A percentile compares a stretch with the other conserved stretches of the same genome.
These are phyloP conservation scores for Globisporangium lucens DNA, from an alignment of 352 stramenopile species.

Conservation along the genomic window DNA sequence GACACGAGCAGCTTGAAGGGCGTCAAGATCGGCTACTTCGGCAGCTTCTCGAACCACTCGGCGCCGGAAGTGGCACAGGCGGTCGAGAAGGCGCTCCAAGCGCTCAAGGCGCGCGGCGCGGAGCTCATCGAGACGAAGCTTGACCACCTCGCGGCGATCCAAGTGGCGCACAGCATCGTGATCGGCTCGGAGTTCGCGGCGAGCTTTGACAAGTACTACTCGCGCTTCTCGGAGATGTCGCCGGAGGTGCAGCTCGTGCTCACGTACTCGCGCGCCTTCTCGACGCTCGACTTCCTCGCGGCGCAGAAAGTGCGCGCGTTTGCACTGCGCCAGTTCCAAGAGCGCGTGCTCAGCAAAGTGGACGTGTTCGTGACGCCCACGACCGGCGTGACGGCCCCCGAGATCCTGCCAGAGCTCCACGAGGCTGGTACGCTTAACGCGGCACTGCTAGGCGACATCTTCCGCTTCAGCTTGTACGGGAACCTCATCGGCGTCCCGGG, in stretches of 20 bases:
- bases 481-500: conserved; percentile 88
- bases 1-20: conserved; percentile 51
- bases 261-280: conserved; percentile 61
- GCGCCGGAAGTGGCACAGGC: conserved; percentile 49
- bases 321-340: conserved; percentile 67
- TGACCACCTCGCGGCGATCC: conserved; percentile 72
- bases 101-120: conserved; percentile 56
- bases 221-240: conserved; percentile 51
- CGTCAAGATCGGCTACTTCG: conserved; percentile 79
- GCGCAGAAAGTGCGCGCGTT: conserved; percentile 84
- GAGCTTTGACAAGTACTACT: conserved; percentile 65
- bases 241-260: conserved; percentile 76
- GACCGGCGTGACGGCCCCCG: conserved; percentile 71
- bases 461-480: conserved; percentile 81
- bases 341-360: conserved; percentile 77
- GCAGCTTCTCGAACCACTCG: conserved; percentile 70
- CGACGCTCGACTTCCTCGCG: conserved; percentile 75
- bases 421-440: conserved; percentile 56
- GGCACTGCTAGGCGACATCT: conserved; percentile 51
- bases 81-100: conserved; percentile 43
- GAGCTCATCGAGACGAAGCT: conserved; percentile 75
- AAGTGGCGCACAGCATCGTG: conserved; percentile 77
- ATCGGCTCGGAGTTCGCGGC: conserved; percentile 82
- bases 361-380: conserved; percentile 89
- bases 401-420: conserved; percentile 50